These are phyloP conservation scores for Endoconidiophora laricicola DNA, from an alignment of 2,329 filamentous ascomycete genomes.

Conservation along the genomic window DNA sequence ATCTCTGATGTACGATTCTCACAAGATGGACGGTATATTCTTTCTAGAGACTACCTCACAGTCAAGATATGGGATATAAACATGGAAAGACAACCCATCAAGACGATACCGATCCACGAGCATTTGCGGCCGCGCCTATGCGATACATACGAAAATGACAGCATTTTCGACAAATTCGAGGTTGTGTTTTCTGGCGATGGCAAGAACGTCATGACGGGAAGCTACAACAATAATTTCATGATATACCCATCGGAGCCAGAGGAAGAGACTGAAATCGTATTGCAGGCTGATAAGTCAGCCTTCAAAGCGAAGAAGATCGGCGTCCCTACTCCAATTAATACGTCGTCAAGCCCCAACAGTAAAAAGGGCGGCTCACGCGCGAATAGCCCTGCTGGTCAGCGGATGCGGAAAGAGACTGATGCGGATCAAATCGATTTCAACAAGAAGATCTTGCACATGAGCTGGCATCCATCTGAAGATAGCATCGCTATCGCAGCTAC, in stretches of 20 bases:
- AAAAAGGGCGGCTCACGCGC: constrained; percentile 85
- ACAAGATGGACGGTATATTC: constrained; percentile 86
- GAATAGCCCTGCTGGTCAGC: constrained; percentile 74
- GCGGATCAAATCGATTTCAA: constrained; percentile 99
- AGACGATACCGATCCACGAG: constrained; percentile 97
- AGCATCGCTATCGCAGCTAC: constrained; percentile 98
- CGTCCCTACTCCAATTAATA: constrained; percentile 91
- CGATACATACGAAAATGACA: constrained; percentile 98
- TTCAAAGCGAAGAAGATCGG: constrained; percentile 99
- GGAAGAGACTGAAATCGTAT: constrained; percentile 90
- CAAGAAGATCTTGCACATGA: constrained; percentile 99
- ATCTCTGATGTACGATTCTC: constrained; percentile 98
- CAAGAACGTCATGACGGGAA: constrained; percentile 98
- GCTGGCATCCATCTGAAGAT: constrained; percentile 98
- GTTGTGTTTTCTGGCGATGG: constrained; percentile 97
- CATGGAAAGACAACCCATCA: constrained; percentile 94
- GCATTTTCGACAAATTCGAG: constrained; percentile 99
- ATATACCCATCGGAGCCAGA: constrained; percentile 95
- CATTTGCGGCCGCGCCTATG: constrained; percentile 86
- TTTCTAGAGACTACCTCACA: constrained; percentile 93
- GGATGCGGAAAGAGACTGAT: constrained; percentile 98
- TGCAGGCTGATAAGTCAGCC: constrained; percentile 95
- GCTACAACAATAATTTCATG: constrained; percentile 99
- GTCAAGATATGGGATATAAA: constrained; percentile 99
- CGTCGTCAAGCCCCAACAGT: constrained; percentile 54